phyloP scores from a whole-genome alignment of 2,329 filamentous ascomycete species.

The Fusarium torreyae region DNA sequence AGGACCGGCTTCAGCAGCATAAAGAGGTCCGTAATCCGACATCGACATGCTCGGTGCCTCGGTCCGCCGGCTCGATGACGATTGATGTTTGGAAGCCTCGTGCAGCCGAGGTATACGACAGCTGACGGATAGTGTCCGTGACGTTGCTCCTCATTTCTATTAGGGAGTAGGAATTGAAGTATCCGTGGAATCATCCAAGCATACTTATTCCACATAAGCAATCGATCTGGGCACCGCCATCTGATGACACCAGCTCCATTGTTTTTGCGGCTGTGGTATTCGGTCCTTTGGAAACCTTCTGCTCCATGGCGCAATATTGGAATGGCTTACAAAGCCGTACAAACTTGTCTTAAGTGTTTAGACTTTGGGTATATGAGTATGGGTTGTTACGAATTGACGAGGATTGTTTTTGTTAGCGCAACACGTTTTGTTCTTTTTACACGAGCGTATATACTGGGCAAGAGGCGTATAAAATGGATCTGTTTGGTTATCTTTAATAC shows the following conservation, averaged over 20 bases:
- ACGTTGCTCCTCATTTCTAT: background rate
- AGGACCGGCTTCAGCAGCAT: conserved; percentile 33
- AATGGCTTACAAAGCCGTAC: background rate
- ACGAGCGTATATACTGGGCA: conserved; percentile 9
- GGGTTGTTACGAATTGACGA: conserved; percentile 32
- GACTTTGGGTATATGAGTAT: background rate
- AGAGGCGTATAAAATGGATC: conserved; percentile 11
- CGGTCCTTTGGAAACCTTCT: too few relatives aligned
- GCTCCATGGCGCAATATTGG: background rate
- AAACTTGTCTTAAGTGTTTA: background rate
- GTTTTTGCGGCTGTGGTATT: background rate
- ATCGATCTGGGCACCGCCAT: background rate
- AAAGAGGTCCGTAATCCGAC: conserved; percentile 3
- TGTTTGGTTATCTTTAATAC: conserved; percentile 3
- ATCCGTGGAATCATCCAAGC: background rate
- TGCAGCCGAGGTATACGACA: conserved; percentile 4
- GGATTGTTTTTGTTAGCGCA: conserved; percentile 7
- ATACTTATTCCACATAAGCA: background rate
- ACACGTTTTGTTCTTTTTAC: background rate
- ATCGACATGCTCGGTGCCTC: conserved; percentile 6
- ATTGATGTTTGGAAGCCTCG: background rate
- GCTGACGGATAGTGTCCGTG: too few relatives aligned
- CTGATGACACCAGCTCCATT: background rate
- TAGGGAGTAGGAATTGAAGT: background rate
- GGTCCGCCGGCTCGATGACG: conserved; percentile 1